phyloP scores from a whole-genome alignment of 1,284 basidiomycete genomes.

The Ceratobasidium sp. region DNA sequence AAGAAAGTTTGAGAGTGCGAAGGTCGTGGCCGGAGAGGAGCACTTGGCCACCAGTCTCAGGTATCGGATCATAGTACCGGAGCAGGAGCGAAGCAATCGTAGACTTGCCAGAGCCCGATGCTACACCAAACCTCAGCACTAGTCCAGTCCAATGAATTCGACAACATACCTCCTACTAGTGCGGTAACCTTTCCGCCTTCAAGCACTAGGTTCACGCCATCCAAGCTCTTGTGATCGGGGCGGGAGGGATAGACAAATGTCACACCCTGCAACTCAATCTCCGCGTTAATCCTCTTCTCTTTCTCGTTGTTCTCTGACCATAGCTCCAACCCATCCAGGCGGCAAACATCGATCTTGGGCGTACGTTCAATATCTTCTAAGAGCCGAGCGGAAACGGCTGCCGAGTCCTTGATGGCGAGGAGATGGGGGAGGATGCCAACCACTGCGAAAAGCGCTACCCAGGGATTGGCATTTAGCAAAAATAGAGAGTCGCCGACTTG shows the following conservation, averaged over 20 bases:
- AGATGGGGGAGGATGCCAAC: constrained; percentile 47
- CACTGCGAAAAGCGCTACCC: constrained; percentile 40
- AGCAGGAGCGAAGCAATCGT: constrained; percentile 52
- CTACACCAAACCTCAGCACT: neutral
- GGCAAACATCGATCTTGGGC: constrained; percentile 47
- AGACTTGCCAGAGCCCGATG: constrained; percentile 53
- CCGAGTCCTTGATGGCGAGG: constrained; percentile 38
- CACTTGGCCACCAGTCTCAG: too few species aligned
- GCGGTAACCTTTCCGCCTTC: constrained; percentile 49
- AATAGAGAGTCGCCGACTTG: too few species aligned
- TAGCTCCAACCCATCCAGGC: constrained; percentile 43
- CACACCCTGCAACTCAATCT: constrained; percentile 51
- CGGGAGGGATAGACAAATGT: constrained; percentile 53
- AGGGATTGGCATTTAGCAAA: too few species aligned
- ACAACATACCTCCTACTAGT: constrained; percentile 49
- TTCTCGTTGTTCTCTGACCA: constrained; percentile 23
- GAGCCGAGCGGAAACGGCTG: too few species aligned
- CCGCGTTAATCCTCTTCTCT: too few species aligned
- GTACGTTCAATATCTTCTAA: constrained; percentile 46
- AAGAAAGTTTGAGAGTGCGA: constrained; percentile 49
- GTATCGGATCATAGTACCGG: constrained; percentile 52
- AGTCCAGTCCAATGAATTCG: neutral
- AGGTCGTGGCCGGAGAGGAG: constrained; percentile 48
- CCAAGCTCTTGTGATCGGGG: constrained; percentile 48
- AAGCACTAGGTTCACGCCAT: constrained; percentile 49